Evolutionary conservation across 75 land plant species (phyloP).

Genomic region (Isoetes taiwanensis): DNA sequence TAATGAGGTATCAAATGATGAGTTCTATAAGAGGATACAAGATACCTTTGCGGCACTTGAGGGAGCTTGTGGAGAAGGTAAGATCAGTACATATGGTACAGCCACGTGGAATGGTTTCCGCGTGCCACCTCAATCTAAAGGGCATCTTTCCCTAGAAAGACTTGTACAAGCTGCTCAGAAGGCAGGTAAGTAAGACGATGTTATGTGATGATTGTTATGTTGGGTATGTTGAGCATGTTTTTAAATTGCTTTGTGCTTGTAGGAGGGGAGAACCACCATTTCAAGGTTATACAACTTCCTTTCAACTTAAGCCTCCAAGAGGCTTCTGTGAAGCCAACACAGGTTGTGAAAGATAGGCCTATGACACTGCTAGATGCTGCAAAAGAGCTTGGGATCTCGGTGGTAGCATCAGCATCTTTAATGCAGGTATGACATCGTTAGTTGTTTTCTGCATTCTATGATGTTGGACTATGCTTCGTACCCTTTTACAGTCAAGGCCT

Average conservation of each 20-base stretch:
- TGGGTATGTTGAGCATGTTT: neutral
- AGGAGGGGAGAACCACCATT: conserved; percentile 28
- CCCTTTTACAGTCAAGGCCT: neutral
- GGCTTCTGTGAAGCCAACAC: conserved; percentile 8
- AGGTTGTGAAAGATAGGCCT: conserved; percentile 13
- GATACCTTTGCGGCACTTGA: conserved; percentile 9
- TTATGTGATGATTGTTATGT: neutral
- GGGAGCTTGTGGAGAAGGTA: conserved; percentile 9
- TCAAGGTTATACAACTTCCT: conserved; percentile 19
- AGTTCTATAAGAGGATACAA: neutral
- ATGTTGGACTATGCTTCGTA: neutral
- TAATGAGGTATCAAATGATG: conserved; percentile 3
- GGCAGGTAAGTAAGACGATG: conserved; percentile 8
- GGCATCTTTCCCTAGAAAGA: conserved; percentile 23
- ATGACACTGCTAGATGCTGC: conserved; percentile 21
- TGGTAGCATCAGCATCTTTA: conserved; percentile 19
- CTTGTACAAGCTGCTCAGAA: conserved; percentile 15
- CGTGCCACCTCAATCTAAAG: conserved; percentile 6
- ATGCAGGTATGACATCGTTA: conserved; percentile 12
- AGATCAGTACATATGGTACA: conserved; percentile 18
- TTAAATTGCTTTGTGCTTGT: neutral
- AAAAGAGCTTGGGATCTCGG: conserved; percentile 9
- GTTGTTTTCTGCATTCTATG: neutral
- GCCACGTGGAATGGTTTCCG: conserved; percentile 30
- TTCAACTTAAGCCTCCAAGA: conserved; percentile 16